Base-by-base conservation (phyloP, 2,329 filamentous ascomycete genomes). In the Alternaria angustiovoidea region DNA sequence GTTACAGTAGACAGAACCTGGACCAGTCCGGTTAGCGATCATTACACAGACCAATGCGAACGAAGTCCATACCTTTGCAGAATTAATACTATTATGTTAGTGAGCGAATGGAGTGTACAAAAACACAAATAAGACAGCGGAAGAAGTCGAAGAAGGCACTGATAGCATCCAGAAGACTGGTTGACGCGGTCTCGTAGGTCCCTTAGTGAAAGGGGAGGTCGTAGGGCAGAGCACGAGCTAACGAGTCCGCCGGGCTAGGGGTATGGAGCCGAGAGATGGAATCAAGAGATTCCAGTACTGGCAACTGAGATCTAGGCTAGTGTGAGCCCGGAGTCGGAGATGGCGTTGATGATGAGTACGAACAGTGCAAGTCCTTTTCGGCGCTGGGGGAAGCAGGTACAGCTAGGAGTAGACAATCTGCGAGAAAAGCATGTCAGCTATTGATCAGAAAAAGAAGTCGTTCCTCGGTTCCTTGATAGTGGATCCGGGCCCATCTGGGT, bases 151-250 rank as follows among this genome's bases (percentile, higher is more conserved):
- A 71, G 66, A 70, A 63, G 69, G 73, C 56, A 75, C 75, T 71
- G 78, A 76, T 81, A 75, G 80, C 80, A 81, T 80, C 73, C 78
- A 79, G 75, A 72, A 74, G 65, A 72, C 69, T 68, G 73, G 77
- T 76, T 71, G 72, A 71, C 67, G 72, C 64, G 71, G 64, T 64
- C 62, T 69, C 62, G 71, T 74, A 69, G 74, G 72, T 72, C 68
- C 73, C 73, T 64, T 69, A 57, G 63, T 61, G 65, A 64, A 69
- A 77, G 77, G 76, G 75, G 74, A 73, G 71, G 63, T 64, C 61
- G 59, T 66, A 62, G 54, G 77, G 81, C 78, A 84, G 81, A 84
- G 78, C 81, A 82, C 82, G 82, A 84, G 78, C 80, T 83, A 84
- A 84, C 82, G 82, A 80, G 81, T 84, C 82, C 81, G 75, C 82